Evolutionary conservation across 2,329 filamentous ascomycete species (phyloP).

Genomic region (Penicillium sumatraense): DNA sequence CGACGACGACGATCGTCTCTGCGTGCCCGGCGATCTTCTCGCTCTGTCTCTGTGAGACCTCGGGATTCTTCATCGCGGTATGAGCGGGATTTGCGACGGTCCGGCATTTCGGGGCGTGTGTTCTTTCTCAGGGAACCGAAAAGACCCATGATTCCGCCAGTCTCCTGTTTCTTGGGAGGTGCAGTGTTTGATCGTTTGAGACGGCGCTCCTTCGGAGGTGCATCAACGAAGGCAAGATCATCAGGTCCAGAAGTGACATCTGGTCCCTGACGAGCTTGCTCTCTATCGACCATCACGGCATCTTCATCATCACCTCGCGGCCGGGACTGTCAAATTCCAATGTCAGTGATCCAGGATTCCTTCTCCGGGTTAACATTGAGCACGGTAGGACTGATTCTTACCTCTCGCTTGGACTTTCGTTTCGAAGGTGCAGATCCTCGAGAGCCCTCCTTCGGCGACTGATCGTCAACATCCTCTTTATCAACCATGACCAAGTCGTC

Average conservation of each 20-base stretch:
- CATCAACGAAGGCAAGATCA: constrained; percentile 57
- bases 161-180: constrained; percentile 62
- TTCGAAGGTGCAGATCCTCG: constrained; percentile 39
- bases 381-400: constrained; percentile 23
- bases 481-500: constrained; percentile 67
- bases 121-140: constrained; percentile 57
- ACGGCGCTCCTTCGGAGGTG: constrained; percentile 54
- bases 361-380: no score
- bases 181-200: constrained; percentile 66
- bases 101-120: constrained; percentile 37
- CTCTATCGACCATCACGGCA: constrained; percentile 59
- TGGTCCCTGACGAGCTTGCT: constrained; percentile 49
- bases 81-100: constrained; percentile 43
- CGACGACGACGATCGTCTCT: constrained; percentile 44
- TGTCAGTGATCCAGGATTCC: not conserved
- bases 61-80: constrained; percentile 41
- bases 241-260: constrained; percentile 54
- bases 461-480: constrained; percentile 45
- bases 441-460: constrained; percentile 37
- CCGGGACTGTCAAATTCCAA: constrained; percentile 32
- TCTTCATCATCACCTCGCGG: constrained; percentile 51
- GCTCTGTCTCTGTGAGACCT: constrained; percentile 41
- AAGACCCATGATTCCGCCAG: constrained; percentile 62
- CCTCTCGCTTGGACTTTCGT: constrained; percentile 44
- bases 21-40: constrained; percentile 40